Conservation (phyloP, 345 rosid genomes). For the Arabidopsis thaliana region TAIR10.1 NC_003075.7:14861501-14862000, state of each 20-base stretch:
- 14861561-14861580: no score
- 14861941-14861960: conserved; percentile 12
- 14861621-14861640: no score
- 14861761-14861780: background rate
- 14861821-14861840: background rate
- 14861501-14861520: no score
- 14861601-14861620: no score
- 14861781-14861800: background rate
- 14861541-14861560: no score
- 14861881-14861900: background rate
- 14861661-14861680: no score
- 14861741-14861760: background rate
- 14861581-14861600: no score
- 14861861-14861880: background rate
- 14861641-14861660: no score
- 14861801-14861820: background rate
- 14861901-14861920: background rate
- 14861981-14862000: background rate
- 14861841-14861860: background rate
- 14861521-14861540: no score
- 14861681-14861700: no score
- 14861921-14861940: background rate
- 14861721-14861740: background rate
- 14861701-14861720: no score
- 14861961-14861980: conserved; percentile 19